Evolutionary conservation across 179 eudicot genomes (phyloP).

Genomic region (Carnegiea gigantea): DNA sequence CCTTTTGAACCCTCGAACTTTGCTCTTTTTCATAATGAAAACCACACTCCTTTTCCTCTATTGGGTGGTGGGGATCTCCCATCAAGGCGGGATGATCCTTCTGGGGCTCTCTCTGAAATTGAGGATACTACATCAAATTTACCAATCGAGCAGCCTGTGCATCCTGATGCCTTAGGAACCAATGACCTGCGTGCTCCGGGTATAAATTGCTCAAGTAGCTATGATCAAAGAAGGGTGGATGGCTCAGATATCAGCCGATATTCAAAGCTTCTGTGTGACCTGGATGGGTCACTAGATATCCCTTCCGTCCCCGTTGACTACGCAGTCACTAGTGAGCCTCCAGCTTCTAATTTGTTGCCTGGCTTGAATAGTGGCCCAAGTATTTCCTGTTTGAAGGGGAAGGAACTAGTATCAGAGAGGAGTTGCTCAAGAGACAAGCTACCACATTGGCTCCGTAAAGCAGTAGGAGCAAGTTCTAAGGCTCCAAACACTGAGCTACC

Average conservation of each 20-base stretch:
- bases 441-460: conserved; percentile 99
- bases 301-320: conserved; percentile 29
- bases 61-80: conserved; percentile 44
- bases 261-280: conserved; percentile 28
- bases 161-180: conserved; percentile 44
- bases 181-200: conserved; percentile 35
- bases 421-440: conserved; percentile 54
- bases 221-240: conserved; percentile 29
- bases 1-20: conserved; percentile 43
- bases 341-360: conserved; percentile 32
- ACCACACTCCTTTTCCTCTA: conserved; percentile 36
- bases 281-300: conserved; percentile 37
- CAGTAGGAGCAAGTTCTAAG: conserved; percentile 55
- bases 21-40: conserved; percentile 36
- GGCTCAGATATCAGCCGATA: conserved; percentile 23
- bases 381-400: conserved; percentile 37
- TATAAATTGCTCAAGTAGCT: conserved; percentile 32
- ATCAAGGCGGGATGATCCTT: conserved; percentile 39
- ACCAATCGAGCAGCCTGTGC: conserved; percentile 43
- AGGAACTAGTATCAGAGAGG: conserved; percentile 44
- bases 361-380: conserved; percentile 22
- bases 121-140: conserved; percentile 39
- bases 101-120: conserved; percentile 43
- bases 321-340: conserved; percentile 29
- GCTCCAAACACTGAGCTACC: conserved; percentile 57